Conservation (phyloP, 2,329 filamentous ascomycete species). For the Diaporthe eres region DNA sequence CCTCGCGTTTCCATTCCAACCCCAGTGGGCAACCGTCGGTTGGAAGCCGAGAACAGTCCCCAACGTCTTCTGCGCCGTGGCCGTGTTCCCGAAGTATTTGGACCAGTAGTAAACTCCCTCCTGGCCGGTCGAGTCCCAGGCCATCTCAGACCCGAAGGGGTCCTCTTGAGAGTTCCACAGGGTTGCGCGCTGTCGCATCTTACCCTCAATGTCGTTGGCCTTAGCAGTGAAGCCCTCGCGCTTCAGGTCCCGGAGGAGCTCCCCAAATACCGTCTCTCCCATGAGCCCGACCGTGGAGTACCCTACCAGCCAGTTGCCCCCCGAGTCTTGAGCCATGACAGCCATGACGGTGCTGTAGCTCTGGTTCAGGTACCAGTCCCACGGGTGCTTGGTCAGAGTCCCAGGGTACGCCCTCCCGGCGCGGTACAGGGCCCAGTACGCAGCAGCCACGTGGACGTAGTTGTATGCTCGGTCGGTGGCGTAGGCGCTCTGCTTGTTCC, state of each 20-base stretch:
- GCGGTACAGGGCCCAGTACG: slow-evolving; percentile 72
- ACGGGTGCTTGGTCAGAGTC: slow-evolving; percentile 56
- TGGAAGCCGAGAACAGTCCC: slow-evolving; percentile 69
- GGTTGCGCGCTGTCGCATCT: slow-evolving; percentile 64
- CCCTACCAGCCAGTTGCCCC: slow-evolving; percentile 46
- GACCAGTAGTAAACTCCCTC: slow-evolving; percentile 74
- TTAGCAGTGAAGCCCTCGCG: slow-evolving; percentile 60
- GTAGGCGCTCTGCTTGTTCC: slow-evolving; percentile 62
- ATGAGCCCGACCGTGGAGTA: slow-evolving; percentile 67
- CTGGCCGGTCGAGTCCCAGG: slow-evolving; percentile 74
- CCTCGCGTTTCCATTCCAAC: slow-evolving; percentile 73
- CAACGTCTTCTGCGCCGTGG: slow-evolving; percentile 63
- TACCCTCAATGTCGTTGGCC: slow-evolving; percentile 56
- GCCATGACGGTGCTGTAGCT: slow-evolving; percentile 65
- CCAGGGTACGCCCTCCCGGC: slow-evolving; percentile 64
- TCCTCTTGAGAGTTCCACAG: slow-evolving; percentile 65
- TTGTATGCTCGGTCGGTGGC: slow-evolving; percentile 68
- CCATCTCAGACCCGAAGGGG: slow-evolving; percentile 73
- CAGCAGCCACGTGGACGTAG: slow-evolving; percentile 69
- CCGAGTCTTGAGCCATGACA: slow-evolving; percentile 51
- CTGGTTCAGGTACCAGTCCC: slow-evolving; percentile 69
- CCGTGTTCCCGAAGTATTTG: slow-evolving; percentile 65
- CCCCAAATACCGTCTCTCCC: slow-evolving; percentile 71
- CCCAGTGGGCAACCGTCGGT: slow-evolving; percentile 72
- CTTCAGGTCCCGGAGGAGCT: slow-evolving; percentile 65